A percentile compares a stretch with the other conserved stretches of the same genome.
Conservation (phyloP, 768 basidiomycete genomes). For the Crucibulum laeve region DNA sequence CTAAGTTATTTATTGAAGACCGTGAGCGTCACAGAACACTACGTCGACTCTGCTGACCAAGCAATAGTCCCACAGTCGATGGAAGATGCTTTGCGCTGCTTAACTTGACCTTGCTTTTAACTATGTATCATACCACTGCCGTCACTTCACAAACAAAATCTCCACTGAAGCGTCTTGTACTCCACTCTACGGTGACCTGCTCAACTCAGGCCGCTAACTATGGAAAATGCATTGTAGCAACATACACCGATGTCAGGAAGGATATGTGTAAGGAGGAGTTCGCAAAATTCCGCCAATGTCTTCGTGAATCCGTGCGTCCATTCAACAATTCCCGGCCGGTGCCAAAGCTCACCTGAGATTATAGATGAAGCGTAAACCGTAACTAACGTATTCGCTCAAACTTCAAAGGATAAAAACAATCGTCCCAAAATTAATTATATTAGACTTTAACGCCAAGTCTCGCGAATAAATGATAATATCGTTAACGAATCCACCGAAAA, state of each 20-base stretch:
- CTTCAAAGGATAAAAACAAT: background rate
- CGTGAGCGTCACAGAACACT: too few species aligned
- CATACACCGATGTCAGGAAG: constrained; percentile 80
- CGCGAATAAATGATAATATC: background rate
- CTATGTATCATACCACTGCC: constrained; percentile 20
- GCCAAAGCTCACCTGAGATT: background rate
- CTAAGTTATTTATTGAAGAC: too few species aligned
- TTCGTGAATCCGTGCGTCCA: constrained; percentile 67
- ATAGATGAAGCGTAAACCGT: background rate
- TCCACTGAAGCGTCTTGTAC: constrained; percentile 63
- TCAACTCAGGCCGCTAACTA: constrained; percentile 71
- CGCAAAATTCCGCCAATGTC: constrained; percentile 74
- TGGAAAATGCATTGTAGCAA: constrained; percentile 82
- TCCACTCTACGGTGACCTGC: constrained; percentile 70
- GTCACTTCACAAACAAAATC: too few species aligned
- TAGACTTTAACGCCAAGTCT: too few species aligned
- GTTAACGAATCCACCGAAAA: too few species aligned
- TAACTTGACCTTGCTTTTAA: constrained; percentile 1
- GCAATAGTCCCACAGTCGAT: too few species aligned
- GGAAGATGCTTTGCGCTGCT: too few species aligned
- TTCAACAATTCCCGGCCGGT: background rate
- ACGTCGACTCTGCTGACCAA: background rate
- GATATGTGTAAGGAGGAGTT: constrained; percentile 87
- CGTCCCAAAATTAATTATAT: background rate
- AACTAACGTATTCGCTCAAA: background rate